Conservation (phyloP, 352 stramenopile species). For the Phytophthora pluvialis region DNA sequence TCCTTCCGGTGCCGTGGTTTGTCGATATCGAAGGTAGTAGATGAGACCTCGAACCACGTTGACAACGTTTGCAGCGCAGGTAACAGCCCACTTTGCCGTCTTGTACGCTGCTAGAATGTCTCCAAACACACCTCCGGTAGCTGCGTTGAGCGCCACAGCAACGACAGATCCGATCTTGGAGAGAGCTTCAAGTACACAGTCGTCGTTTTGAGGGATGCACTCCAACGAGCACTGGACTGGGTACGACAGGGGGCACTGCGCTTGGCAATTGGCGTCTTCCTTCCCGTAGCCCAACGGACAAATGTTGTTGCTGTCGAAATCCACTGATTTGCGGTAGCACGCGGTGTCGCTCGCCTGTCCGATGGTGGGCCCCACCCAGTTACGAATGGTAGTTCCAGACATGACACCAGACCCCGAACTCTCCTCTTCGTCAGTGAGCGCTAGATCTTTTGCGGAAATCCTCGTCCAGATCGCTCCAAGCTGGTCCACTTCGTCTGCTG, state of each 20-base stretch:
- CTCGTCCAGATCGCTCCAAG: constrained; percentile 36
- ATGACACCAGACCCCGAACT: constrained; percentile 7
- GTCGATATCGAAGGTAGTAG: constrained; percentile 28
- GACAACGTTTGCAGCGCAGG: constrained; percentile 30
- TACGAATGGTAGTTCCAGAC: constrained; percentile 22
- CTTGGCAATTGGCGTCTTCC: constrained; percentile 25
- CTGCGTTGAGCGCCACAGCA: constrained; percentile 30
- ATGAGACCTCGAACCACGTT: constrained; percentile 27
- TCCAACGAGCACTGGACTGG: constrained; percentile 40
- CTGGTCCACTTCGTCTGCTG: constrained; percentile 36
- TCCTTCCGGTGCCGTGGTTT: constrained; percentile 28
- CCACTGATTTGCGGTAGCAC: constrained; percentile 29
- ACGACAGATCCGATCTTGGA: constrained; percentile 38
- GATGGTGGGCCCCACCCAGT: constrained; percentile 34
- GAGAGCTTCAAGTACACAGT: constrained; percentile 29
- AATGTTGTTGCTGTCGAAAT: constrained; percentile 35
- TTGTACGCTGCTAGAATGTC: constrained; percentile 31
- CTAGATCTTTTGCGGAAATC: constrained; percentile 21
- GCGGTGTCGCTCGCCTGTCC: constrained; percentile 26
- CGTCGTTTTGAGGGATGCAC: constrained; percentile 52
- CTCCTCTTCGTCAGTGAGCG: constrained; percentile 6
- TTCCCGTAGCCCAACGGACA: constrained; percentile 34
- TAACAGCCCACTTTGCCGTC: constrained; percentile 33
- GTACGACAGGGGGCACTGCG: constrained; percentile 43
- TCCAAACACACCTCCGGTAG: constrained; percentile 32